A percentile compares a stretch with the other conserved stretches of the same genome.
Conservation (phyloP, 2,329 filamentous ascomycete genomes). For the Calonectria multiphialidica region DNA sequence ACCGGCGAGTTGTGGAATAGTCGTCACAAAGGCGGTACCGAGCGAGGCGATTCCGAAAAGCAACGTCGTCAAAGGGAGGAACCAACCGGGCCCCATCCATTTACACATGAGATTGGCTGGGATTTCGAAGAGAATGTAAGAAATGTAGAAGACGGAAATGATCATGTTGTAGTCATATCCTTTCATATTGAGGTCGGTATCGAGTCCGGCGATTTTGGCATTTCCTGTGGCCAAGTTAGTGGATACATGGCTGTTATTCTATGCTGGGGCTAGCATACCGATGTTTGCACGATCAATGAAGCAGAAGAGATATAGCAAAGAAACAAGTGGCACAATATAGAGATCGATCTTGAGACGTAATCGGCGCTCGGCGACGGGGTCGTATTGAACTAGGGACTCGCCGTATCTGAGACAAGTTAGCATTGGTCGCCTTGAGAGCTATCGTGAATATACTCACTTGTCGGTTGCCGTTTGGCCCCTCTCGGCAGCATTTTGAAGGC, state of each 20-base stretch:
- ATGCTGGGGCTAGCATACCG: background rate
- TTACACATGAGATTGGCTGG: background rate
- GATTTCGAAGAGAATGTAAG: background rate
- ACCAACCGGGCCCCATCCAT: conserved; percentile 6
- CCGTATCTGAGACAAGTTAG: conserved; percentile 16
- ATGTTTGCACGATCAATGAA: conserved; percentile 7
- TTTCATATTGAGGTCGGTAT: conserved; percentile 6
- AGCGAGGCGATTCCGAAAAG: background rate
- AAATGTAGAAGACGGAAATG: conserved; percentile 3
- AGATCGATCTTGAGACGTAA: conserved; percentile 65
- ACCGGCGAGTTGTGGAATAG: background rate
- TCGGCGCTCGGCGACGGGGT: conserved; percentile 57
- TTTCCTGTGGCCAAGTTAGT: background rate
- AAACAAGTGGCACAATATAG: background rate
- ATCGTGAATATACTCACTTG: background rate
- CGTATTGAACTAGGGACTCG: conserved; percentile 15
- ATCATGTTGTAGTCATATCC: conserved; percentile 9
- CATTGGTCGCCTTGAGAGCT: background rate
- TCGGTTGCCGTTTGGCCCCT: conserved; percentile 12
- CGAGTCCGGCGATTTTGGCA: conserved; percentile 9
- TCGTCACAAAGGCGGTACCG: background rate
- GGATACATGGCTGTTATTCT: background rate
- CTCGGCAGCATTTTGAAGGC: conserved; percentile 8
- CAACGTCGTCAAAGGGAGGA: background rate
- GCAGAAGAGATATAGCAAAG: background rate